Conservation (phyloP, 495 filamentous ascomycete species). For the Physcia stellaris region DNA sequence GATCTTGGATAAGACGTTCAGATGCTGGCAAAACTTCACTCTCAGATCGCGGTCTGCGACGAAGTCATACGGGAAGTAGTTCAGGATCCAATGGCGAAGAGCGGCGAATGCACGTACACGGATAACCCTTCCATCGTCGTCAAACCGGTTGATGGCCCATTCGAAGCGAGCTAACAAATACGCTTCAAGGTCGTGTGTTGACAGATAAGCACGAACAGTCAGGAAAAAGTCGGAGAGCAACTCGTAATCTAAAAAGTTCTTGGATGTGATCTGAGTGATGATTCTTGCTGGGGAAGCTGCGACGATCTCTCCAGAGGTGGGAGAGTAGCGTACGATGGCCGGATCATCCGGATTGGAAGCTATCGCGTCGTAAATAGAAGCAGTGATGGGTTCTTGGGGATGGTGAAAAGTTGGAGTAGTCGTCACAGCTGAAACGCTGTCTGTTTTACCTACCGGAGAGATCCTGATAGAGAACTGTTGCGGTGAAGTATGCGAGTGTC, state of each 20-base stretch:
- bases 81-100: slow-evolving; percentile 93
- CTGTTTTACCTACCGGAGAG: slow-evolving; percentile 6
- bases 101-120: slow-evolving; percentile 93
- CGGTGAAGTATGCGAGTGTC: slow-evolving; percentile 26
- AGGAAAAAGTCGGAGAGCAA: slow-evolving; percentile 97
- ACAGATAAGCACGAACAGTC: slow-evolving; percentile 78
- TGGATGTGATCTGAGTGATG: slow-evolving; percentile 95
- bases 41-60: slow-evolving; percentile 69
- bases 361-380: slow-evolving; percentile 64
- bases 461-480: slow-evolving; percentile 17
- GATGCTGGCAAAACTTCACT: slow-evolving; percentile 61
- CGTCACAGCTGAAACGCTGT: slow-evolving; percentile 2
- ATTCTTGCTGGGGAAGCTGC: slow-evolving; percentile 86
- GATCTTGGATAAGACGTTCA: slow-evolving; percentile 63
- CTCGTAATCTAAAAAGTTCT: slow-evolving; percentile 92
- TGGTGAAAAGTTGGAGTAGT: slow-evolving; percentile 19
- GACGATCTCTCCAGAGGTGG: slow-evolving; percentile 55
- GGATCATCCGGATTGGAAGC: slow-evolving; percentile 61
- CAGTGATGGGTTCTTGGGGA: slow-evolving; percentile 33
- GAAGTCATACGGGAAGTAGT: slow-evolving; percentile 96
- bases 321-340: slow-evolving; percentile 71
- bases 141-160: slow-evolving; percentile 71
- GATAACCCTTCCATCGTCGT: slow-evolving; percentile 82
- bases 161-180: slow-evolving; percentile 73
- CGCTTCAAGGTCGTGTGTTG: slow-evolving; percentile 57